A percentile compares a stretch with the other conserved stretches of the same genome.
Conservation (phyloP, 768 basidiomycete species). For the Leccinum aurantiacum region DNA sequence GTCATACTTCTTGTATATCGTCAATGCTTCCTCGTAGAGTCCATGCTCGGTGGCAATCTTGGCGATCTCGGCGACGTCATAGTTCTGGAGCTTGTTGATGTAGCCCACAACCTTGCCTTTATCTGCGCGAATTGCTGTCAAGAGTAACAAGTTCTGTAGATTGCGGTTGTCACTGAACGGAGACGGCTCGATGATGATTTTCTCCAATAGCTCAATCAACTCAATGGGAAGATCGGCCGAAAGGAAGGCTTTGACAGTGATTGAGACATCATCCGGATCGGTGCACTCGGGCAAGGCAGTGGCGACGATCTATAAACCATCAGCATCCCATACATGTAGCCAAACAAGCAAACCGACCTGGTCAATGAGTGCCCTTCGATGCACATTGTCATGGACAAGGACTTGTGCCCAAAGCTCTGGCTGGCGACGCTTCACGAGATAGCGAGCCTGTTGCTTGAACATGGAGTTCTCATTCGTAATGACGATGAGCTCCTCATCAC, state of each 20-base stretch:
- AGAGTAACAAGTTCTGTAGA: conserved; percentile 89
- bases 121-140: conserved; percentile 96
- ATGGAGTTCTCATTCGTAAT: conserved; percentile 99
- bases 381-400: conserved; percentile 81
- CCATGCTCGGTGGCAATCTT: conserved; percentile 96
- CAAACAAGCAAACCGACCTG: conserved; percentile 51
- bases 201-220: conserved; percentile 95
- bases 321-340: background rate
- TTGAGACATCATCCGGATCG: conserved; percentile 97
- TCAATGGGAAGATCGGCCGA: conserved; percentile 96
- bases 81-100: conserved; percentile 96
- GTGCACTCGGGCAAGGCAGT: conserved; percentile 96
- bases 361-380: conserved; percentile 92
- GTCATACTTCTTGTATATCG: conserved; percentile 97
- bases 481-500: conserved; percentile 93
- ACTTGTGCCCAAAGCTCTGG: conserved; percentile 97
- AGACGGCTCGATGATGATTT: conserved; percentile 96
- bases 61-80: conserved; percentile 92
- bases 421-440: conserved; percentile 93
- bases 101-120: conserved; percentile 98
- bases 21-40: conserved; percentile 93
- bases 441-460: conserved; percentile 99
- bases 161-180: conserved; percentile 98
- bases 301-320: conserved; percentile 66
- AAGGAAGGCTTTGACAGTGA: conserved; percentile 98